Evolutionary conservation across 129 eudicot species (phyloP).

Genomic region (Rutidosis leptorrhynchoides): DNA sequence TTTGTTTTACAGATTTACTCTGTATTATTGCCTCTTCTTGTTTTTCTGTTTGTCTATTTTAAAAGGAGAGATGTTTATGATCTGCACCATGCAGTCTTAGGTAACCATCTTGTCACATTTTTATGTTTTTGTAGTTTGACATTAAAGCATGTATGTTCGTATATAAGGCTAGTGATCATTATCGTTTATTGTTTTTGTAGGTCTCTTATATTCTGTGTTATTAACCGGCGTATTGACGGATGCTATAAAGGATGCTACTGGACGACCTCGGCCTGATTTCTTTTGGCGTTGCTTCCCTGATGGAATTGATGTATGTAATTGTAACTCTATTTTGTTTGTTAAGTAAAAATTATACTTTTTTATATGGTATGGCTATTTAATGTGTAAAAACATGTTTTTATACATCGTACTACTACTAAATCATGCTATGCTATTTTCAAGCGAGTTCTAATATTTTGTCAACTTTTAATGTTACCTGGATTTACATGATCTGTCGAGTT

Average conservation of each 20-base stretch:
- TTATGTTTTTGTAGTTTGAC: neutral
- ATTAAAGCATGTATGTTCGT: neutral
- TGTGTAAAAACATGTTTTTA: neutral
- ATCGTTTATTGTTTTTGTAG: conserved; percentile 39
- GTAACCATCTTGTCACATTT: conserved; percentile 30
- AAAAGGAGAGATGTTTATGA: conserved; percentile 76
- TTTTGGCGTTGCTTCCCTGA: conserved; percentile 95
- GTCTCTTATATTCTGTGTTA: conserved; percentile 63
- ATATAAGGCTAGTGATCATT: neutral
- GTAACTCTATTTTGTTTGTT: neutral
- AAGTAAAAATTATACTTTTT: conserved; percentile 1
- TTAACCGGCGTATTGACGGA: conserved; percentile 78
- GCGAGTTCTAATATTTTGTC: neutral
- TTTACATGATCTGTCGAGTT: neutral
- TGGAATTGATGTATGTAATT: conserved; percentile 51
- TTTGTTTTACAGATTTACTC: conserved; percentile 55
- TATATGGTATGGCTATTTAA: neutral
- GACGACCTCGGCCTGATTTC: conserved; percentile 86
- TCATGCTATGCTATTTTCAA: neutral
- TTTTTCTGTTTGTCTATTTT: conserved; percentile 58
- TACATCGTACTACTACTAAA: neutral
- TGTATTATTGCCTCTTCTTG: conserved; percentile 58
- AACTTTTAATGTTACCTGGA: neutral
- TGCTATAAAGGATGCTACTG: conserved; percentile 76
- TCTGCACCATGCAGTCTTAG: conserved; percentile 70